These are phyloP conservation scores for Monilinia laxa DNA, from an alignment of 2,329 filamentous ascomycete species.

Conservation along the genomic window DNA sequence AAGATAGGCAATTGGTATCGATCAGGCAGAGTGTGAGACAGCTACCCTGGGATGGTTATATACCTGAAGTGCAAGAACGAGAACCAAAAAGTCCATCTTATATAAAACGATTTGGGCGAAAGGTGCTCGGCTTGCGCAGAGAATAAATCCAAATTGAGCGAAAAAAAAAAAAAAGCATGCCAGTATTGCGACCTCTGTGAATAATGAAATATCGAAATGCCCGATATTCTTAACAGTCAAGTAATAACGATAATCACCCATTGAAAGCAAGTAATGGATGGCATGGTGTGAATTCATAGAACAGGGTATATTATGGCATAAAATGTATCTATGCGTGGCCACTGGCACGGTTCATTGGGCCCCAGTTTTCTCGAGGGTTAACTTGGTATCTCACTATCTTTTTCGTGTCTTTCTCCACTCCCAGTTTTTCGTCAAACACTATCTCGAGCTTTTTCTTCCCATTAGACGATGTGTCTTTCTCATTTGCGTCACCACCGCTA, in stretches of 20 bases:
- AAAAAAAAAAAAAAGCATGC: background rate
- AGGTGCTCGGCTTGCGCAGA: background rate
- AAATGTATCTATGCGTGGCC: slow-evolving; percentile 24
- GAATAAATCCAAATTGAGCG: background rate
- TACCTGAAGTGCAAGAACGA: slow-evolving; percentile 6
- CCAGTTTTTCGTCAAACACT: slow-evolving; percentile 78
- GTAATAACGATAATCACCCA: background rate
- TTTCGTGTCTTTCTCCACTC: slow-evolving; percentile 64
- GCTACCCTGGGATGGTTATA: slow-evolving; percentile 13
- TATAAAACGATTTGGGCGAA: slow-evolving; percentile 6
- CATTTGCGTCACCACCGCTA: slow-evolving; percentile 21
- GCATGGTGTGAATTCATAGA: background rate
- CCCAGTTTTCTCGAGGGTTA: slow-evolving; percentile 93
- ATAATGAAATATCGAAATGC: background rate
- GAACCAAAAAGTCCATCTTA: slow-evolving; percentile 9
- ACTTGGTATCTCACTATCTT: slow-evolving; percentile 82
- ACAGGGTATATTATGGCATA: slow-evolving; percentile 1
- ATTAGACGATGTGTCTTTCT: slow-evolving; percentile 19
- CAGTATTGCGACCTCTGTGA: background rate
- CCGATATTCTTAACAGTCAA: background rate
- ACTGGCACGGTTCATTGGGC: slow-evolving; percentile 54
- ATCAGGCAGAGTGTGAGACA: background rate
- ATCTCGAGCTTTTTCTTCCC: slow-evolving; percentile 46
- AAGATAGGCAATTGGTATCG: background rate
- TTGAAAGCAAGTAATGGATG: background rate